Evolutionary conservation across 73 alveolate species (phyloP), one percentile per base, ranked within the genome.

Genomic region (Paramecium octaurelia): DNA sequence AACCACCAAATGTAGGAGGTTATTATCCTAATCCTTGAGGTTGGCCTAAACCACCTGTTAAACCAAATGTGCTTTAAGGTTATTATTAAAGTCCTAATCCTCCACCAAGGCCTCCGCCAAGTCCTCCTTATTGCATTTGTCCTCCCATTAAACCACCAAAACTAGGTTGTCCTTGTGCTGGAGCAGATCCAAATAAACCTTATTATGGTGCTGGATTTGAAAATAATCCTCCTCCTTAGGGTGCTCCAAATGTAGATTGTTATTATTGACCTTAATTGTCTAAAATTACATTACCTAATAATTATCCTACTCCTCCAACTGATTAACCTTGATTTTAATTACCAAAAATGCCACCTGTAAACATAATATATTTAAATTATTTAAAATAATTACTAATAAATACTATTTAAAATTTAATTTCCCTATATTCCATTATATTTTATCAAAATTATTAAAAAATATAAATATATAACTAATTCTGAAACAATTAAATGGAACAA

Each of bases 41-140:
- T 27, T 64, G 31, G 2, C 84, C 84, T 34, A 64, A 64, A 8
- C 84, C 84, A 3, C 69, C 69, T 54, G 69, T 54, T 18, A 34
- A 6, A 4, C 69, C 34, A 54, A 16, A 35, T 77, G 58, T 40
- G 20, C 21, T 2, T 42, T 27, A 8, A 46, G 50, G 29, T n/a
- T 42, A 46, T 34, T 29, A 29, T 18, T 20, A 27, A 21, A 27
- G 44, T 86, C 93, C 73, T 64, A 64, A 60, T 31, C 93, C 93
- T 50, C 86, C 58, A 11, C 93, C 86, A n/a, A 87, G 85, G 14
- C 88, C 93, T 14, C 93, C 92, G 1, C 92, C 92, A 14, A 85
- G 68, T 29, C 76, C 75, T 34, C 93, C 93, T 10, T 86, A 73
- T 58, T 6, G 71, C 69, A 54, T 64, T 34, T 31, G 10, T 34